Evolutionary conservation across 2,329 filamentous ascomycete species (phyloP), one percentile per base, ranked within the genome.

Genomic region (Cercospora berteroae): DNA sequence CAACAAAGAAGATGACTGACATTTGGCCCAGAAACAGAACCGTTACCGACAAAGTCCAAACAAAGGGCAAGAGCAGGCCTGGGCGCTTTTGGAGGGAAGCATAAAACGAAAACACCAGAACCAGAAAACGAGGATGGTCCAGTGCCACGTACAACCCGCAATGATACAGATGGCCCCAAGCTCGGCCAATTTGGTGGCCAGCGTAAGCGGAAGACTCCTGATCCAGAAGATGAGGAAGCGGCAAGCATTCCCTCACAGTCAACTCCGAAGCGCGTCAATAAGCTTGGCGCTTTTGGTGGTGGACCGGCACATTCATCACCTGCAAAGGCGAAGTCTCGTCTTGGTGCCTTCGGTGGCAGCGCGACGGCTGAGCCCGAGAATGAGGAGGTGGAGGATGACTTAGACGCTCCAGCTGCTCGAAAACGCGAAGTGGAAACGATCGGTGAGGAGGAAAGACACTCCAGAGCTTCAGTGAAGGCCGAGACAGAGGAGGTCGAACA

Each of bases 141-240:
- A 12, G 10, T 10, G 16, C 42, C 56, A n/a, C 60, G 33, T 18
- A 6, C 20, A 50, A 50, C 12, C 9, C 39, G 58, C 25, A 57
- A 56, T 36, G n/a, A 25, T 2, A 39, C 42, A 13, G 23, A 33
- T 8, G 58, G 58, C 13, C 25, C 33, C 6, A 62, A 65, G 39
- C 57, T 68, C 23, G 65, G 65, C 5, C 27, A 8, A n/a, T 64
- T 67, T 33, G 65, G 65, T 55, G 65, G 65, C 16, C 60, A 42
- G 52, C 57, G 52, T 16, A 50, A 29, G 33, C 62, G 33, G 12
- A 48, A 33, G 7, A 36, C 60, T 7, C 50, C 50, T 18, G 55
- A 18, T 9, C 39, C 55, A 52, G 60, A 57, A 20, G 18, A 13
- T 12, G 64, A 61, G 27, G 31, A 23, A 60, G n/a, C 33, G n/a